Base-by-base conservation (phyloP, 352 stramenopile genomes). In the Phytophthora lateralis region DNA sequence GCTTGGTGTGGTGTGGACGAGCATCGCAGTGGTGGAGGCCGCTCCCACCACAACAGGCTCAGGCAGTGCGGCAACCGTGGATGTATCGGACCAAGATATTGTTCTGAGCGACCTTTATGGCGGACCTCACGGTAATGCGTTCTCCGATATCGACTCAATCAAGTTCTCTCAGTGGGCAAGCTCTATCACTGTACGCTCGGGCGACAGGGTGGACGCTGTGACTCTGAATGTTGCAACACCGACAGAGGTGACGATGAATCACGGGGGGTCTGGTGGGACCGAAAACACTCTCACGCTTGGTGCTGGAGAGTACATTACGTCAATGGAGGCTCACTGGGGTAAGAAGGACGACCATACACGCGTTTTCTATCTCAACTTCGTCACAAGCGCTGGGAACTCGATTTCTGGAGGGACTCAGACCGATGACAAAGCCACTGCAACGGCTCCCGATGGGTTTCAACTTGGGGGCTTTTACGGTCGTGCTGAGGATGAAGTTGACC, bases 341-440 rank as follows among this genome's bases (percentile, higher is more conserved):
- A 70, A 70, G 29, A 70, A 70, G 9, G 35, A 70, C 7, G 61
- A 51, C 24, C 55, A 70, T 14, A 70, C 61, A 12, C 41, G 61
- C 0, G 55, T 70, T 26, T 70, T 66, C 43, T 70, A 65, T 12
- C 35, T 70, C 1, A 65, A 52, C 29, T 70, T 70, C 26, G 30
- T 37, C n/a, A 70, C 61, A 7, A 70, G 48, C 12, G 48, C 48
- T 37, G 61, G 61, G 9, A 65, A 70, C 11, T 60, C 61, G 3
- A 60, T 70, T 26, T 63, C 60, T 6, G 62, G 62, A 46, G 62
- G 62, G 42, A 62, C 55, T 15, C 41, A 54, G 15, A 70, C 55
- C 0, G 61, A 70, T 48, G 30, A 66, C 15, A 66, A 56, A 9
- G 61, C 48, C 6, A 54, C 42, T 30, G 55, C 43, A 5, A 62